Conservation (phyloP, 176 grass and related monocot species). For the Carex scoparia region DNA sequence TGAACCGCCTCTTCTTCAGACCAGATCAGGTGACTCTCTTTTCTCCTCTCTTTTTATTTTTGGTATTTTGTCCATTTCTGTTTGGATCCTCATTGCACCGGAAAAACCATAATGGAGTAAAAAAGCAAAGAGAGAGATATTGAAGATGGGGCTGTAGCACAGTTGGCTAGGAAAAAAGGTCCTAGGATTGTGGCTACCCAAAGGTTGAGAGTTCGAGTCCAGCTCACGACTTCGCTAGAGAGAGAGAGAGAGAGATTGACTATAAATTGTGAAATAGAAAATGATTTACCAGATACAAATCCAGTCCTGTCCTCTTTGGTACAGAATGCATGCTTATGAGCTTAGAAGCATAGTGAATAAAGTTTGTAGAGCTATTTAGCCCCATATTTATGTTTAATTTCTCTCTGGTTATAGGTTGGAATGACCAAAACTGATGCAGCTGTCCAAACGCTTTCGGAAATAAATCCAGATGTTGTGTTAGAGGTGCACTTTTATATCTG, state of each 20-base stretch:
- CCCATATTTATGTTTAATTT: constrained; percentile 1
- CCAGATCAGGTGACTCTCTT: constrained; percentile 70
- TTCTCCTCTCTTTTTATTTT: not conserved
- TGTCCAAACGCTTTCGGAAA: constrained; percentile 82
- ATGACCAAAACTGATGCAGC: constrained; percentile 99
- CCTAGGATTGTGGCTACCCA: too few relatives aligned
- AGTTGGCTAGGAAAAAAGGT: too few relatives aligned
- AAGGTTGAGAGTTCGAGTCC: too few relatives aligned
- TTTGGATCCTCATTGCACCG: not conserved
- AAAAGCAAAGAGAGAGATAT: not conserved
- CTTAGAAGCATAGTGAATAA: not conserved
- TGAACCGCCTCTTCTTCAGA: constrained; percentile 98
- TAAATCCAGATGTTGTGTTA: constrained; percentile 92
- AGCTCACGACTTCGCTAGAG: not conserved
- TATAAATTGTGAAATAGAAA: not conserved
- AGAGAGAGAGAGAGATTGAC: not conserved
- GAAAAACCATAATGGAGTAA: not conserved
- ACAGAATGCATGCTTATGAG: not conserved
- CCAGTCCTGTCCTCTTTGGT: not conserved
- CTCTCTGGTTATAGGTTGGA: constrained; percentile 51
- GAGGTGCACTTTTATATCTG: constrained; percentile 41
- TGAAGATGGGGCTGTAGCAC: too few relatives aligned
- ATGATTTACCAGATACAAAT: not conserved
- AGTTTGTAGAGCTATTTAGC: not conserved
- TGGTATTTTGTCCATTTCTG: not conserved